Base-by-base conservation (phyloP, 164 flowering plant species). In the Piper betle region DNA sequence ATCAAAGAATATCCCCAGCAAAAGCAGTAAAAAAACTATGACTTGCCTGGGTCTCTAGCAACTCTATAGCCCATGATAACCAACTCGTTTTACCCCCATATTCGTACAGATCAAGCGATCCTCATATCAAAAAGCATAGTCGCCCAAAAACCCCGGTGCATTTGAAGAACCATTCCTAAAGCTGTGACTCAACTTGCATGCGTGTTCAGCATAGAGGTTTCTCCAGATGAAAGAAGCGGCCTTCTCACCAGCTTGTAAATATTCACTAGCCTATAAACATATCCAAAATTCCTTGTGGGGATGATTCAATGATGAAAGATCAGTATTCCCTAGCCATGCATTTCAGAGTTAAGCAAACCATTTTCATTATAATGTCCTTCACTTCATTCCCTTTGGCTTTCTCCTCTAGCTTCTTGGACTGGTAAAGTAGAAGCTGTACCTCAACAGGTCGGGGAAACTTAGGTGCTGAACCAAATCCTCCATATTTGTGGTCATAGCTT, bases 371-470 rank as follows among this genome's bases (percentile, higher is more conserved):
- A n/a, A 12, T 39, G 67, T 77, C 72, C 43, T 81, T 79, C 52
- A 89, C 90, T 67, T 80, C 82, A 66, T 68, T 67, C 3, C 67
- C 53, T 63, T 84, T 77, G 53, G 79, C 80, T 39, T 68, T 61
- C 64, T 81, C 93, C 74, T 75, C 79, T 71, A 83, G 74, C 69
- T 80, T 89, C 63, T 83, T 81, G 11, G 78, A 77, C 39, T 80
- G 72, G 64, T 89, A 86, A 64, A 89, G 83, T 96, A 92, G 85
- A n/a, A 87, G 64, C 63, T 87, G 92, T 57, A 82, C 71, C 75
- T 92, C 96, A 54, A 89, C 96, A 50, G 98, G 98, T 63, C 98
- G 82, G 13, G 98, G 96, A 72, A 92, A 92, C 76, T 92, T 92
- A 17, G 96, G 98, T 1, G 96, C 85, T 55, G 91, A 74, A 53